Percentiles rank a stretch among this genome's conserved stretches.
Conservation (phyloP, 2,329 filamentous ascomycete genomes). For the Cladorrhinum sp. region DNA sequence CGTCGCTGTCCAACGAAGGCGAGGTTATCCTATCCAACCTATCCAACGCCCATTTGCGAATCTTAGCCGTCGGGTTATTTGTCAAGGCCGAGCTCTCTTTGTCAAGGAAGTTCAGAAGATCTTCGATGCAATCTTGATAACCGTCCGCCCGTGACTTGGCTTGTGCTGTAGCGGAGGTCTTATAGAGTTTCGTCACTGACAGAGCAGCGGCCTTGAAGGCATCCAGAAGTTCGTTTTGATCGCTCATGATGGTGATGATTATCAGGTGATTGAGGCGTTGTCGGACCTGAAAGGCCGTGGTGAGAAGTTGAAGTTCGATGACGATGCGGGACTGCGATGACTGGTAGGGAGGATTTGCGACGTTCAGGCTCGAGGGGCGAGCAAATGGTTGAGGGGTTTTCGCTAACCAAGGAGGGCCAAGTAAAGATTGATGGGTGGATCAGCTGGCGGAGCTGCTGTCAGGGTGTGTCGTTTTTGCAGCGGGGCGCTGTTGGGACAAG, state of each 20-base stretch:
- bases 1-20: slow-evolving; percentile 47
- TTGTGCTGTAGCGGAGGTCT: slow-evolving; percentile 78
- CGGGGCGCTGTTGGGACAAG: slow-evolving; percentile 1
- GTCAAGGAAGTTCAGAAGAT: slow-evolving; percentile 82
- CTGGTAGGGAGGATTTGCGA: not conserved
- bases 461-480: slow-evolving; percentile 4
- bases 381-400: slow-evolving; percentile 21
- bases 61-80: slow-evolving; percentile 70
- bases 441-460: slow-evolving; percentile 10
- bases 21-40: slow-evolving; percentile 58
- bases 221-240: slow-evolving; percentile 68
- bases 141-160: slow-evolving; percentile 73
- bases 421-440: slow-evolving; percentile 17
- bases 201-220: slow-evolving; percentile 90
- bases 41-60: slow-evolving; percentile 66
- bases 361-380: not conserved
- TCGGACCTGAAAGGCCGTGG: not conserved
- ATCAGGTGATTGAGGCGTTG: slow-evolving; percentile 1
- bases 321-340: not conserved
- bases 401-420: slow-evolving; percentile 18
- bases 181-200: slow-evolving; percentile 95
- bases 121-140: slow-evolving; percentile 91
- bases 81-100: slow-evolving; percentile 72
- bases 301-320: not conserved
- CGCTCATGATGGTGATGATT: too few relatives aligned